Base-by-base conservation (phyloP, 192 early-diverging fungal genomes). In the Mortierella claussenii region DNA sequence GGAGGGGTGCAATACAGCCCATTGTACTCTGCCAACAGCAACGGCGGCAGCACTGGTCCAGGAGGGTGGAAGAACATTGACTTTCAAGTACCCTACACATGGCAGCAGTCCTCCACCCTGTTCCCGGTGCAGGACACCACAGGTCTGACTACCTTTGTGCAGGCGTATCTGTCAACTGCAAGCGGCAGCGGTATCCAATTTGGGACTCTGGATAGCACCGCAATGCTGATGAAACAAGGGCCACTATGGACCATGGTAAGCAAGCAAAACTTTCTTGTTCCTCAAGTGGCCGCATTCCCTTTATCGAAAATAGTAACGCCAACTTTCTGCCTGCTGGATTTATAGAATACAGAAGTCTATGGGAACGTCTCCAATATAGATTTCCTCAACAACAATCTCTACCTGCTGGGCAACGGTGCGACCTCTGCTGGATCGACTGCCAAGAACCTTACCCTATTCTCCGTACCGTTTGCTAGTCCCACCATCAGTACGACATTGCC, bases 11-110 rank as follows among this genome's bases (percentile, higher is more conserved):
- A 52, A 18, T 52, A 52, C 27, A 52, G 27, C 20, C 21, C 21
- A 52, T 26, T 18, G 5, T 28, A 18, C 18, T 8, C 50, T 30
- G 21, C 46, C 46, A 30, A 52, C 18, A 6, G 7, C 11, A 13
- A 10, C 28, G 27, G 3, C 21, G 28, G 23, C 50, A 28, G 9
- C 18, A 52, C 50, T 6, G 50, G 50, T 11, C 4, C 4, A 12
- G 50, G 50, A 12, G 50, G 50, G 9, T 52, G 50, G 50, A 52
- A 30, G 18, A 52, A 23, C 9, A 52, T 52, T 30, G 28, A 52
- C 28, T 6, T 52, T 8, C 21, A 52, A 28, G 7, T 7, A 52
- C 4, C 50, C 8, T 52, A 52, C 28, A 52, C 11, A 8, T 52
- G 50, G 50, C 24, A 4, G 28, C 27, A 24, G 28, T 18, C 10